Evolutionary conservation across 768 basidiomycete species (phyloP).

Genomic region (Rhizopogon vulgaris): DNA sequence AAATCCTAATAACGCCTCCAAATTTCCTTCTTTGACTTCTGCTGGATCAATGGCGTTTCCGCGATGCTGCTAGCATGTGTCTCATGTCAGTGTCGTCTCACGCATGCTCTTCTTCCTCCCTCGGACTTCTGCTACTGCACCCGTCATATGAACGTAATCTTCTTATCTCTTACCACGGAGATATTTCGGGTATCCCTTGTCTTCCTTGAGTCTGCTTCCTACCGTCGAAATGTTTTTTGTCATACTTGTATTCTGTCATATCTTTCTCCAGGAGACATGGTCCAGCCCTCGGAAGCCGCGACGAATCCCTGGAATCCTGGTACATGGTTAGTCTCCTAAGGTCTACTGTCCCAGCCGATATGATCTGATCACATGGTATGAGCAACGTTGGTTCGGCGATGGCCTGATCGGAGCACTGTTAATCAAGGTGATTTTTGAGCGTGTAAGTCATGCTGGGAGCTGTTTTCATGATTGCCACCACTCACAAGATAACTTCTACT

Average conservation of each 20-base stretch:
- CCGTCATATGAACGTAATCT: slow-evolving; percentile 1
- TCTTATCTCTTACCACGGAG: slow-evolving; percentile 5
- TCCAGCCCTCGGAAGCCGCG: neutral
- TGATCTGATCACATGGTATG: neutral
- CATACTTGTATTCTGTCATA: neutral
- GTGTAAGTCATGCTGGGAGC: neutral
- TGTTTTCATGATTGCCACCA: neutral
- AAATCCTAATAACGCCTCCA: neutral
- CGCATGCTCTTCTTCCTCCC: slow-evolving; percentile 1
- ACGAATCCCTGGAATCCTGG: neutral
- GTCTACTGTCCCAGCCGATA: neutral
- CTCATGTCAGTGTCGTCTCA: neutral
- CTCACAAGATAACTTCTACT: neutral
- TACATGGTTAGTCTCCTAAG: neutral
- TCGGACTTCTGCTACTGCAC: slow-evolving; percentile 2
- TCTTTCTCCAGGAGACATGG: neutral
- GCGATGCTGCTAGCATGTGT: neutral
- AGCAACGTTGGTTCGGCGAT: neutral
- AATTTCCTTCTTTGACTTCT: neutral
- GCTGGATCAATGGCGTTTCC: neutral
- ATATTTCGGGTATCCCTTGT: slow-evolving; percentile 5
- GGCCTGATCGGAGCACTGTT: neutral
- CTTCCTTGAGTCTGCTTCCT: slow-evolving; percentile 9
- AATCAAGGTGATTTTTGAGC: neutral
- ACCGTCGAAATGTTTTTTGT: neutral